These are phyloP conservation scores for Phylloporus sp. DNA, from an alignment of 768 basidiomycete genomes.

Conservation along the genomic window DNA sequence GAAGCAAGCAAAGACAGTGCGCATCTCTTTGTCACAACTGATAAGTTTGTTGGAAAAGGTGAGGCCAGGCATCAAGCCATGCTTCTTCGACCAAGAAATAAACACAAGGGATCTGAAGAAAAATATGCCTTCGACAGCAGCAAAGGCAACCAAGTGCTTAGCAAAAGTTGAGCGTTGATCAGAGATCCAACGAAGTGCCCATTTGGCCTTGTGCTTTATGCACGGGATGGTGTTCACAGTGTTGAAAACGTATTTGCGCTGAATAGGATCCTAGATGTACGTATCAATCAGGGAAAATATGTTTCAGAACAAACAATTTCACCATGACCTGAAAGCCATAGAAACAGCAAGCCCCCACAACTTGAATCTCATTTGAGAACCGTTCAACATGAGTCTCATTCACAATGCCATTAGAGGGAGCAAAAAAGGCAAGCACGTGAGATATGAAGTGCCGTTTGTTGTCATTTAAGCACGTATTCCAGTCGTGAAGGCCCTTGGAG, in stretches of 20 bases:
- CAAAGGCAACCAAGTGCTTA: slow-evolving; percentile 88
- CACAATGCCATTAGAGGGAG: slow-evolving; percentile 92
- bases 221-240: slow-evolving; percentile 93
- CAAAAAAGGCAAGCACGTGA: slow-evolving; percentile 93
- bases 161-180: slow-evolving; percentile 78
- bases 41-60: slow-evolving; percentile 98
- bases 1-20: slow-evolving; percentile 96
- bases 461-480: slow-evolving; percentile 73
- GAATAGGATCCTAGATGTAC: slow-evolving; percentile 76
- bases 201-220: slow-evolving; percentile 88
- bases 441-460: slow-evolving; percentile 88
- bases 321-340: slow-evolving; percentile 99
- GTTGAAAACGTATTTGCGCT: slow-evolving; percentile 82
- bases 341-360: slow-evolving; percentile 90
- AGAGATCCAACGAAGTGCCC: slow-evolving; percentile 91
- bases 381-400: slow-evolving; percentile 95
- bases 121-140: slow-evolving; percentile 95
- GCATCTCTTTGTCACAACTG: slow-evolving; percentile 92
- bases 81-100: slow-evolving; percentile 97
- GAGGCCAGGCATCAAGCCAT: slow-evolving; percentile 92
- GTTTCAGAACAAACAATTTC: slow-evolving; percentile 96
- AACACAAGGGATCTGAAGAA: slow-evolving; percentile 92
- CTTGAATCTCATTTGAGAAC: slow-evolving; percentile 89
- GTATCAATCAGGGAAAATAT: slow-evolving; percentile 91
- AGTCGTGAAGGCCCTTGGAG: slow-evolving; percentile 79